Evolutionary conservation across 176 grass and related monocot genomes (phyloP).

Genomic region (Sorghum bicolor): Sorghum_bicolor_NCBIv3 NC_012879.2:44649001-44649500

Average conservation of each 20-base stretch:
- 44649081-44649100: neutral
- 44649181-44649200: neutral
- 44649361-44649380: neutral
- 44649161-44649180: neutral
- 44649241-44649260: neutral
- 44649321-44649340: neutral
- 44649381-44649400: neutral
- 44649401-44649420: neutral
- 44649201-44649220: neutral
- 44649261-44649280: neutral
- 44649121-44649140: neutral
- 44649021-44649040: neutral
- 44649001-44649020: neutral
- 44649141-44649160: neutral
- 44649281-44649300: neutral
- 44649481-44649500: neutral
- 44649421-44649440: neutral
- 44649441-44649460: neutral
- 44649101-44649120: constrained; percentile 11
- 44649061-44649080: neutral
- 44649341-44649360: neutral
- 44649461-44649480: neutral
- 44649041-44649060: constrained; percentile 12
- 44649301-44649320: neutral
- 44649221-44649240: neutral